Percentiles rank a stretch among this genome's conserved stretches.
Evolutionary conservation across 306 rosid genomes (phyloP).

Genomic region (Quercus mongolica): DNA sequence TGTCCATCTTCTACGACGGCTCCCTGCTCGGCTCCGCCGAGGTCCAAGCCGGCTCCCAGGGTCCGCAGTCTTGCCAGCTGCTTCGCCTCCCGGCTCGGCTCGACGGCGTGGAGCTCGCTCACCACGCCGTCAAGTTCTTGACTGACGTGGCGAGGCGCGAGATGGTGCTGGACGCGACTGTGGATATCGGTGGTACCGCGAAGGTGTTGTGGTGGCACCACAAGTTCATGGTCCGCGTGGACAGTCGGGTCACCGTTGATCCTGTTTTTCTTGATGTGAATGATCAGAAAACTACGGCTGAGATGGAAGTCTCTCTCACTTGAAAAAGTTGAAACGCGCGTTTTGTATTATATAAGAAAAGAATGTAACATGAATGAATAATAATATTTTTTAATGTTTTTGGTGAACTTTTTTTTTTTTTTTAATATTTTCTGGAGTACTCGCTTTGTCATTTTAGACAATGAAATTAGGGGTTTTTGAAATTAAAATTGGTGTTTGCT

Average conservation of each 20-base stretch:
- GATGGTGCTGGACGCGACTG: constrained; percentile 71
- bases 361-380: too few relatives aligned
- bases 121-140: constrained; percentile 48
- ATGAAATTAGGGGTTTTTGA: too few relatives aligned
- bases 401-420: too few relatives aligned
- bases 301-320: constrained; percentile 34
- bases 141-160: constrained; percentile 63
- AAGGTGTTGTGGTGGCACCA: constrained; percentile 82
- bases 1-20: constrained; percentile 84
- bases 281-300: constrained; percentile 59
- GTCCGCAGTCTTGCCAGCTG: constrained; percentile 61
- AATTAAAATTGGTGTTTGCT: too few relatives aligned
- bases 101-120: constrained; percentile 54
- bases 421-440: too few relatives aligned
- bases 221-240: constrained; percentile 60
- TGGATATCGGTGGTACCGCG: constrained; percentile 68
- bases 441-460: too few relatives aligned
- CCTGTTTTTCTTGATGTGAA: constrained; percentile 79
- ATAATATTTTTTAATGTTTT: too few relatives aligned
- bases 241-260: constrained; percentile 78
- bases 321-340: background rate
- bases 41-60: constrained; percentile 73
- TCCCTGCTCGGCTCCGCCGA: constrained; percentile 78
- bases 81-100: constrained; percentile 76
- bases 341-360: too few relatives aligned